A percentile compares a stretch with the other conserved stretches of the same genome.
Conservation (phyloP, 306 rosid species). For the Medicago ruthenica region DNA sequence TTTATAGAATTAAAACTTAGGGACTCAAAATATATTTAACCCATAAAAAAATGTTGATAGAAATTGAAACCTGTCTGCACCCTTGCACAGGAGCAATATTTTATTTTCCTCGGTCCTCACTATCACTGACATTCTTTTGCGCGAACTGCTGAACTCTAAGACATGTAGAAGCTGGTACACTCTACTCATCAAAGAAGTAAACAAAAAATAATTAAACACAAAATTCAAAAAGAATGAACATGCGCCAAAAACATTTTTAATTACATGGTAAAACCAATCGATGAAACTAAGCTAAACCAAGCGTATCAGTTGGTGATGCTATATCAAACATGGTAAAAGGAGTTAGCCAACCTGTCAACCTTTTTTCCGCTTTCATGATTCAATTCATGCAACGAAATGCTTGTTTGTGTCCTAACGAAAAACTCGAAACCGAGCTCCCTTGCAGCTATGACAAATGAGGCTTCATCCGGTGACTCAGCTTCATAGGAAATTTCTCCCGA, state of each 20-base stretch:
- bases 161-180: constrained; percentile 73
- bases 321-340: constrained; percentile 33
- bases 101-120: constrained; percentile 69
- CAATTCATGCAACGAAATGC: constrained; percentile 68
- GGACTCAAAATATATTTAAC: too few species aligned
- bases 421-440: constrained; percentile 88
- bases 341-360: constrained; percentile 85
- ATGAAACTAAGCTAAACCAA: background rate
- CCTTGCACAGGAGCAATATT: constrained; percentile 81
- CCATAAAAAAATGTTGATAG: constrained; percentile 30
- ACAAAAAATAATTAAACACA: constrained; percentile 27
- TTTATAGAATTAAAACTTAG: too few species aligned
- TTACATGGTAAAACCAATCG: too few species aligned
- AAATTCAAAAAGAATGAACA: constrained; percentile 18
- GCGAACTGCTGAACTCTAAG: constrained; percentile 86
- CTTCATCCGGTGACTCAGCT: constrained; percentile 96
- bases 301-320: too few species aligned
- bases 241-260: too few species aligned
- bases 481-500: constrained; percentile 70
- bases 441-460: constrained; percentile 92
- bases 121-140: constrained; percentile 96
- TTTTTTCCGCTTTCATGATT: constrained; percentile 59
- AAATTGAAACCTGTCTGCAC: constrained; percentile 86
- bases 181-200: constrained; percentile 51
- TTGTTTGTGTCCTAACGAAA: constrained; percentile 67